Base-by-base conservation (phyloP, 2,329 filamentous ascomycete genomes). In the Dryadomyces quercus-mongolicae region DNA sequence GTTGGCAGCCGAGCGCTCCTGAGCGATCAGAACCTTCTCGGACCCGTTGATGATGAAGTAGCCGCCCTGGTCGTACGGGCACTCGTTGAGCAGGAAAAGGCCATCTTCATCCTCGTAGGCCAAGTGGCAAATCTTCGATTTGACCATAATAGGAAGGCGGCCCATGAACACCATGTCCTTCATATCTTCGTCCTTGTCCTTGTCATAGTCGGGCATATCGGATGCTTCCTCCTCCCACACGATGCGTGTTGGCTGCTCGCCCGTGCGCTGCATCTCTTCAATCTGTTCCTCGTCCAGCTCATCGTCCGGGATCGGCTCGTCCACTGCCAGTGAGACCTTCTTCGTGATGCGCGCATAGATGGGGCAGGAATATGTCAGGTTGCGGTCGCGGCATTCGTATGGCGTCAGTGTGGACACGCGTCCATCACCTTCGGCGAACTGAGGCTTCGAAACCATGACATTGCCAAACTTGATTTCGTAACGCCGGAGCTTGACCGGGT, bases 21-120 rank as follows among this genome's bases (percentile, higher is more conserved):
- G 93, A 1, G 93, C 93, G 63, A 98, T 98, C 62, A 98, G 74
- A 21, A 98, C 93, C 76, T 98, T 98, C 67, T 98, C 93, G 70
- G 88, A 95, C 46, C 93, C 93, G 72, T 98, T 98, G 77, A 98
- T 98, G 63, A 98, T 89, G 66, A 98, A 98, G 71, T 98, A 98
- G 60, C 93, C 93, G 61, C 93, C 93, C 66, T 96, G 93, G 65
- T 98, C 93, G 68, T 96, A 98, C 0, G 93, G 93, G 62, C 93
- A 98, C 71, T 98, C 93, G 66, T 95, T 95, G 69, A 94, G 84
- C 49, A 87, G 78, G 67, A 95, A 97, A 1, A 98, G 77, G 51
- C 88, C 85, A 53, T 93, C 85, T 60, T 97, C 92, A 50, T 82
- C 81, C 65, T 94, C 81, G 61, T 86, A 84, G 61, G 86, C 86